A percentile compares a stretch with the other conserved stretches of the same genome.
phyloP scores from a whole-genome alignment of 805 yeast species.

The Pichia gijzeniarum region DNA sequence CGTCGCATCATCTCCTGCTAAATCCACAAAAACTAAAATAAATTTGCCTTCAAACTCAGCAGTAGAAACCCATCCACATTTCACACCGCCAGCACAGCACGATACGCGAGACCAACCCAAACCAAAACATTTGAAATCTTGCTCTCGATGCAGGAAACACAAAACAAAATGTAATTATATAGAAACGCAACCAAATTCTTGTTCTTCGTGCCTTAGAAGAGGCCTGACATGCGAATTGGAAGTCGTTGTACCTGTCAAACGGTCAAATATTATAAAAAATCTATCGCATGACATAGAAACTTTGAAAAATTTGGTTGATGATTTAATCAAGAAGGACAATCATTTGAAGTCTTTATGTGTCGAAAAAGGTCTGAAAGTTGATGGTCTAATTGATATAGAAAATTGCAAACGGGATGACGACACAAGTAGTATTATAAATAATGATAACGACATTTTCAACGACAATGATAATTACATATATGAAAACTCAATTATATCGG shows the following conservation, averaged over 20 bases:
- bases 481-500: background rate
- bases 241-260: constrained; percentile 45
- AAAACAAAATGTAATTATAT: constrained; percentile 61
- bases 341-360: constrained; percentile 21
- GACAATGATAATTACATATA: constrained; percentile 1
- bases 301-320: constrained; percentile 27
- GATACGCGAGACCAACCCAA: constrained; percentile 34
- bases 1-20: too few relatives aligned
- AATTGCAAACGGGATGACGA: constrained; percentile 4
- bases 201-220: constrained; percentile 49
- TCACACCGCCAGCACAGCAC: too few relatives aligned
- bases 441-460: background rate
- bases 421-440: background rate
- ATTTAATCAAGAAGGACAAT: constrained; percentile 23
- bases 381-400: constrained; percentile 27
- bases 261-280: constrained; percentile 35
- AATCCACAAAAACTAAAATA: too few relatives aligned
- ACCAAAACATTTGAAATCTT: constrained; percentile 47
- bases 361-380: constrained; percentile 24
- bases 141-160: constrained; percentile 58
- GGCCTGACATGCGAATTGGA: constrained; percentile 50
- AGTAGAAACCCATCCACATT: background rate
- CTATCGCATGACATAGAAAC: constrained; percentile 28
- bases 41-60: background rate
- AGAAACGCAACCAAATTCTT: constrained; percentile 45